These are phyloP conservation scores for Diaporthe destruens DNA, from an alignment of 2,329 filamentous ascomycete genomes.

Conservation along the genomic window DNA sequence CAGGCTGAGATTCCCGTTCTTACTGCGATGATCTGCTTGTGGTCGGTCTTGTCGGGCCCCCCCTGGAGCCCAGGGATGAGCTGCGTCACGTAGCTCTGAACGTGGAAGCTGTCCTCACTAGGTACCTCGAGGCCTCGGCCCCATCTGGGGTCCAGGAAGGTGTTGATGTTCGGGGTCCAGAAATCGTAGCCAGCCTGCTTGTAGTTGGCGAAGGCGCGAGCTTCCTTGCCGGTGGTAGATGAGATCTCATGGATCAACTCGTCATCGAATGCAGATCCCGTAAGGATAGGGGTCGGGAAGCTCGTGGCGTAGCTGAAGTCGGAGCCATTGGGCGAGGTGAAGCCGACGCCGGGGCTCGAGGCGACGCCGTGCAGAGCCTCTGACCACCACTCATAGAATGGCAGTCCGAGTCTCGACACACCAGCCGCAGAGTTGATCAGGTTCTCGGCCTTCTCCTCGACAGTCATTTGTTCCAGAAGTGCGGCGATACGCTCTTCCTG, in stretches of 20 bases:
- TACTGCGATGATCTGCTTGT: slow-evolving; percentile 5
- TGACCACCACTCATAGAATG: slow-evolving; percentile 28
- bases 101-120: background rate
- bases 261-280: background rate
- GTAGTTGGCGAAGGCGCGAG: slow-evolving; percentile 50
- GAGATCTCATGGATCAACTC: background rate
- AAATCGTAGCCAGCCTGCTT: slow-evolving; percentile 60
- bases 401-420: background rate
- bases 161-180: slow-evolving; percentile 78
- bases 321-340: background rate
- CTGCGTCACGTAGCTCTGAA: background rate
- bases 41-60: background rate
- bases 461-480: background rate
- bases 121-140: slow-evolving; percentile 72
- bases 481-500: background rate
- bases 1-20: background rate
- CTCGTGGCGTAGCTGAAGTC: slow-evolving; percentile 1
- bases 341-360: slow-evolving; percentile 41
- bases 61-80: background rate
- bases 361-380: slow-evolving; percentile 45
- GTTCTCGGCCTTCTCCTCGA: background rate
- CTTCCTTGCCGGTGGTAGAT: slow-evolving; percentile 47
- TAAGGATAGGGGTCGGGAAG: background rate
- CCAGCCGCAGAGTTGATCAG: background rate
- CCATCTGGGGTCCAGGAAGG: slow-evolving; percentile 74